These are phyloP conservation scores for Kuraishia cidri DNA, from an alignment of 805 yeast species.

Conservation along the genomic window DNA sequence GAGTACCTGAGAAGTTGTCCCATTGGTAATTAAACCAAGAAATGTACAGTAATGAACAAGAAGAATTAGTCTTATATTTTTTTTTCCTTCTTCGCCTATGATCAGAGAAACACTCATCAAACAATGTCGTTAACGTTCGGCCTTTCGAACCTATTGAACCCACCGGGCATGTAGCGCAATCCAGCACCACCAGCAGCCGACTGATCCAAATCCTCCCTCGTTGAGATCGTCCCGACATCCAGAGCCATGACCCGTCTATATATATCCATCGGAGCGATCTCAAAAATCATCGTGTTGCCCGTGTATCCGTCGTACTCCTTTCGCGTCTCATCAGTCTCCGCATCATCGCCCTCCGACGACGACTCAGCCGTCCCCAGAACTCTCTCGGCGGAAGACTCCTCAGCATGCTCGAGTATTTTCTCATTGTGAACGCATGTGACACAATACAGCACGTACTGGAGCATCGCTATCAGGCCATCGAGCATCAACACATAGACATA, in stretches of 20 bases:
- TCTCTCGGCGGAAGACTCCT: constrained; percentile 8
- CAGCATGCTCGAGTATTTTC: constrained; percentile 17
- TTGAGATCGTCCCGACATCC: too few species aligned
- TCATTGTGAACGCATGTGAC: constrained; percentile 19
- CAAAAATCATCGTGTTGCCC: constrained; percentile 27
- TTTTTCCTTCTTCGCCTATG: too few species aligned
- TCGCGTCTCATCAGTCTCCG: constrained; percentile 4
- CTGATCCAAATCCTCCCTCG: too few species aligned
- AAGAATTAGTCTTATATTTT: too few species aligned
- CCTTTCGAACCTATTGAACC: too few species aligned
- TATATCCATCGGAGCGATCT: constrained; percentile 22
- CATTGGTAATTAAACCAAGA: constrained; percentile 47
- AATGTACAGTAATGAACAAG: too few species aligned
- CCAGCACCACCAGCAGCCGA: too few species aligned
- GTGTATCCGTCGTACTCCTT: constrained; percentile 32
- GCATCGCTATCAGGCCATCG: constrained; percentile 18
- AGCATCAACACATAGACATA: constrained; percentile 14
- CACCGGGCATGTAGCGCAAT: too few species aligned
- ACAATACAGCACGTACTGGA: constrained; percentile 20
- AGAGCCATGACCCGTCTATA: constrained; percentile 6
- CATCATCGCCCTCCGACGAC: constrained; percentile 4
- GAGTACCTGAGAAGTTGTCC: constrained; percentile 75
- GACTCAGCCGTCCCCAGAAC: constrained; percentile 2
- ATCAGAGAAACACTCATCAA: too few species aligned
- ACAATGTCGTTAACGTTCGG: too few species aligned